Percentiles rank a stretch among this genome's conserved stretches.
These are phyloP conservation scores for Hypoxylon intermedium DNA, from an alignment of 495 filamentous ascomycete species.

Conservation along the genomic window DNA sequence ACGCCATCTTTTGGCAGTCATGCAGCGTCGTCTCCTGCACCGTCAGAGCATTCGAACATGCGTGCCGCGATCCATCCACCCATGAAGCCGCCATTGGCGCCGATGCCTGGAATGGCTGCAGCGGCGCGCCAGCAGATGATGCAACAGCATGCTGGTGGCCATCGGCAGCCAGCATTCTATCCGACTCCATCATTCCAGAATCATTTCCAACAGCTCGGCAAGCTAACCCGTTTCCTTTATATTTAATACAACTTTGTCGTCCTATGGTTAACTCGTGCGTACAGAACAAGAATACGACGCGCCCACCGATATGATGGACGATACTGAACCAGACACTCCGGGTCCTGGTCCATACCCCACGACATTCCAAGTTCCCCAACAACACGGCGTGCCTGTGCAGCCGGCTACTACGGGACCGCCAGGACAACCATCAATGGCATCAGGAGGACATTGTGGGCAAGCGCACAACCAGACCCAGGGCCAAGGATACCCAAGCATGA, in stretches of 20 bases:
- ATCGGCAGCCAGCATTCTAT: slow-evolving; percentile 65
- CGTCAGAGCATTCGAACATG: slow-evolving; percentile 60
- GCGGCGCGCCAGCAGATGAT: slow-evolving; percentile 42
- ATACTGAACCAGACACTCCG: slow-evolving; percentile 72
- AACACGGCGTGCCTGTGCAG: slow-evolving; percentile 51
- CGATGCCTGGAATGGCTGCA: slow-evolving; percentile 57
- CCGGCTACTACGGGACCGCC: slow-evolving; percentile 50
- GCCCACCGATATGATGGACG: slow-evolving; percentile 92
- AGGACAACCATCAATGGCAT: slow-evolving; percentile 42
- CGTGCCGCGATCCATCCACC: slow-evolving; percentile 50
- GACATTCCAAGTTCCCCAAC: slow-evolving; percentile 38
- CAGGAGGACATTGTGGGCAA: slow-evolving; percentile 42
- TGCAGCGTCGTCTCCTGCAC: slow-evolving; percentile 69
- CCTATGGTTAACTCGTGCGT: slow-evolving; percentile 80
- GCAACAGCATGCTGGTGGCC: slow-evolving; percentile 48
- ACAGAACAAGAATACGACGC: slow-evolving; percentile 99
- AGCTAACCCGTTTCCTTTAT: slow-evolving; percentile 70
- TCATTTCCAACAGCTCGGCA: slow-evolving; percentile 97
- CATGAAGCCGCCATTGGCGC: slow-evolving; percentile 51
- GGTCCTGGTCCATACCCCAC: slow-evolving; percentile 71
- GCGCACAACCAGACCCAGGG: slow-evolving; percentile 51
- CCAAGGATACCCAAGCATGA: slow-evolving; percentile 62
- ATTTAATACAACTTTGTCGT: slow-evolving; percentile 75
- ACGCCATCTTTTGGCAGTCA: slow-evolving; percentile 75
- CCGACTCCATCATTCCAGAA: slow-evolving; percentile 82